A percentile compares a stretch with the other conserved stretches of the same genome.
phyloP scores from a whole-genome alignment of 805 yeast genomes.

The Ogataea saltuana region DNA sequence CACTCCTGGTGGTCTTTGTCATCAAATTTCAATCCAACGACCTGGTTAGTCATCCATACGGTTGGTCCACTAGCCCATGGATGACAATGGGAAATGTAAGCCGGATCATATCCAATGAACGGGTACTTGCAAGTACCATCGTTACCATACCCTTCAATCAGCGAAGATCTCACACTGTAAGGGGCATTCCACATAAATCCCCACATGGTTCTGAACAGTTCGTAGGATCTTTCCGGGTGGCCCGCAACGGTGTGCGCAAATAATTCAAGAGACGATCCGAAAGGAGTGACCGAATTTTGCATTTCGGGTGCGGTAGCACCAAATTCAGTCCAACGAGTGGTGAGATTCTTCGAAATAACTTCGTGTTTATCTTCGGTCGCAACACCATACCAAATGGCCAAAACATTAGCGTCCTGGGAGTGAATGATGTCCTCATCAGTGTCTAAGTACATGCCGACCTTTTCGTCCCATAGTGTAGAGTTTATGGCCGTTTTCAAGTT shows the following conservation, averaged over 20 bases:
- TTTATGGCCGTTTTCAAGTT: not conserved
- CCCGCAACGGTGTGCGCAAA: constrained; percentile 5
- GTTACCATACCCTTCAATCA: constrained; percentile 6
- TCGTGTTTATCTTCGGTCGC: constrained; percentile 2
- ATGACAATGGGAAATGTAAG: constrained; percentile 6
- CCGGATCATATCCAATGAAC: constrained; percentile 5
- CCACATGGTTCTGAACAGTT: constrained; percentile 6
- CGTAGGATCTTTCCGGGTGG: constrained; percentile 2
- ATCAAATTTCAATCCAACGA: constrained; percentile 2
- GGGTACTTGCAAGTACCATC: constrained; percentile 6
- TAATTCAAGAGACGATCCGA: constrained; percentile 3
- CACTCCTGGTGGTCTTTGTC: constrained; percentile 3
- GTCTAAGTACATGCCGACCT: constrained; percentile 1
- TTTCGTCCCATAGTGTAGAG: constrained; percentile 1
- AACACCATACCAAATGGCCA: constrained; percentile 7
- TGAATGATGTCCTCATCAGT: constrained; percentile 4
- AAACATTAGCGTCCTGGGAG: constrained; percentile 5
- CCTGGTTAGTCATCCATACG: constrained; percentile 5
- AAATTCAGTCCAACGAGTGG: constrained; percentile 3
- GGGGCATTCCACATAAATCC: constrained; percentile 8
- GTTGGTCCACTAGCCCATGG: constrained; percentile 8
- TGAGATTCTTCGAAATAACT: constrained; percentile 3
- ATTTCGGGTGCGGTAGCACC: constrained; percentile 5
- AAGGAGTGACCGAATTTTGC: constrained; percentile 7
- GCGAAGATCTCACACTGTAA: constrained; percentile 6